phyloP scores from a whole-genome alignment of 2,329 filamentous ascomycete genomes.

The Aspergillus bombycis region DNA sequence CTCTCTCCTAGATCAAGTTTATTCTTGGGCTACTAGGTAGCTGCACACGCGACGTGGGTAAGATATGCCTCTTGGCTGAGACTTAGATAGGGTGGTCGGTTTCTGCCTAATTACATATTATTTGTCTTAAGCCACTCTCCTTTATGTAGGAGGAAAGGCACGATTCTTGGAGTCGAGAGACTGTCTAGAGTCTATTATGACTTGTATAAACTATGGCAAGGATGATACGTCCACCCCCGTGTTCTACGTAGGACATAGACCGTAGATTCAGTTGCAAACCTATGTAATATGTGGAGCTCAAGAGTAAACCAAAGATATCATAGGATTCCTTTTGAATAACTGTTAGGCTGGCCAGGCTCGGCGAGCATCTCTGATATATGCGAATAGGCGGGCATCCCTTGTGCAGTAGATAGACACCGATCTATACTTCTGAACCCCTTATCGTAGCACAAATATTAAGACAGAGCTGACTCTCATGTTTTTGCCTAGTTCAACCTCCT shows the following conservation, averaged over 20 bases:
- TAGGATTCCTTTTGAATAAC: background rate
- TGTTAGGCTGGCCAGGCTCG: background rate
- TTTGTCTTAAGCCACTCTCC: background rate
- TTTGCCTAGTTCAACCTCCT: background rate
- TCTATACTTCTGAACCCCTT: background rate
- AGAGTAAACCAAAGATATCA: background rate
- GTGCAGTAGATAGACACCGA: background rate
- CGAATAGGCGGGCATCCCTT: background rate
- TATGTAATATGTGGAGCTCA: background rate
- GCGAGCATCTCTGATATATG: background rate
- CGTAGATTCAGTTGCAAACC: background rate
- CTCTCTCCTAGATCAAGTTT: background rate
- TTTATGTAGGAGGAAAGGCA: background rate
- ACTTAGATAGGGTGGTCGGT: background rate
- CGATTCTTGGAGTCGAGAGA: background rate
- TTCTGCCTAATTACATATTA: background rate
- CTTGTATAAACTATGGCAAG: background rate
- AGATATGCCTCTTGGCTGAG: background rate
- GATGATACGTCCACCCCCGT: background rate
- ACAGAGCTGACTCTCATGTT: background rate
- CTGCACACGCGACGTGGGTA: background rate
- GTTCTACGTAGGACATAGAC: background rate
- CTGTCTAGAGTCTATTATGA: background rate
- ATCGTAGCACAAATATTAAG: background rate
- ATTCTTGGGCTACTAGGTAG: background rate